Conservation (phyloP, 2,329 filamentous ascomycete species). For the Calonectria pseudoturangicola region DNA sequence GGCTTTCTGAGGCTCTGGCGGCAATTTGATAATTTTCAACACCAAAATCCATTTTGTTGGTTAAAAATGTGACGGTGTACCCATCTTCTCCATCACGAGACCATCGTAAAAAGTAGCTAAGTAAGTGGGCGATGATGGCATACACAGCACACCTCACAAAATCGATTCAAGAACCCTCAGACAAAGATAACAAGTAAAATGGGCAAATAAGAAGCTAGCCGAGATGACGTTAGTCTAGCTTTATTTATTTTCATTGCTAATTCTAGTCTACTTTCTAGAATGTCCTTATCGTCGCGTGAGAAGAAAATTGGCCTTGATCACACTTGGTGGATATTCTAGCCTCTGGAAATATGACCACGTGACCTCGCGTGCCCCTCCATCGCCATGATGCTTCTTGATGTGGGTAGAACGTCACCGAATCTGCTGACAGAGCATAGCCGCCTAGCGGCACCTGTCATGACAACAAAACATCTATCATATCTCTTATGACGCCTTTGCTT, state of each 20-base stretch:
- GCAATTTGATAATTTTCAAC: background rate
- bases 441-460: constrained; percentile 15
- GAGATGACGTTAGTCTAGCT: no score
- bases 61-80: background rate
- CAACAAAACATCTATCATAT: constrained; percentile 4
- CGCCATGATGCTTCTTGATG: constrained; percentile 44
- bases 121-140: no score
- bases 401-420: constrained; percentile 54
- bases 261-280: no score
- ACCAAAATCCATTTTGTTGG: background rate
- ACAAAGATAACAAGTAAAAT: no score
- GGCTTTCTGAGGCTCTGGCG: constrained; percentile 10
- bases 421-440: constrained; percentile 55
- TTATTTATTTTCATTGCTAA: no score
- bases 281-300: no score
- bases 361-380: constrained; percentile 28
- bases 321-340: no score
- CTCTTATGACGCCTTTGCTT: background rate
- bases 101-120: background rate
- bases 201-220: no score
- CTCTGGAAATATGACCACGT: constrained; percentile 2
- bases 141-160: no score
- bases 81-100: background rate
- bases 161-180: no score
- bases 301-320: no score